Evolutionary conservation across 305 asterid species (phyloP).

Genomic region (Salvia sclarea): DNA sequence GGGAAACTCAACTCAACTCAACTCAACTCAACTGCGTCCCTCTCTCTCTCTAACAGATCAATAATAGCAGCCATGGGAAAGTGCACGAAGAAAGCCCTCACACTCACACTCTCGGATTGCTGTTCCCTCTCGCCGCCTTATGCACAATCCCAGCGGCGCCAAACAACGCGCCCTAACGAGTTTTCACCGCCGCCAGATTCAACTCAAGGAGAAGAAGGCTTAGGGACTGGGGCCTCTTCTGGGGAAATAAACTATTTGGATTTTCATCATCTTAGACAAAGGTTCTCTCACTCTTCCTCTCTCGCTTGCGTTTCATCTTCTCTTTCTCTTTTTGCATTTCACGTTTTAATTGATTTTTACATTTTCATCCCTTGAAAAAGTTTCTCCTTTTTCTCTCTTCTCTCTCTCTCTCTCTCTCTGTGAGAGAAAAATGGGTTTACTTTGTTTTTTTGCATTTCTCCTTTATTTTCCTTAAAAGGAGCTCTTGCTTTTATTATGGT

Average conservation of each 20-base stretch:
- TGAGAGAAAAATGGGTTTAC: neutral
- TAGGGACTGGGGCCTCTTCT: conserved; percentile 48
- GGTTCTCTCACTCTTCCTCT: conserved; percentile 42
- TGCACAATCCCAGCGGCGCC: no score
- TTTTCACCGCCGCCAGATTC: conserved; percentile 15
- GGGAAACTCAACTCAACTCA: no score
- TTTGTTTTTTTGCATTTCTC: conserved; percentile 2
- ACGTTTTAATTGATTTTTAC: neutral
- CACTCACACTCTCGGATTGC: no score
- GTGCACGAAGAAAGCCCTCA: conserved; percentile 59
- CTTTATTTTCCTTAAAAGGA: neutral
- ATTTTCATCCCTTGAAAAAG: neutral
- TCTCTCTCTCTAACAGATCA: conserved; percentile 12
- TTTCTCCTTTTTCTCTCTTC: neutral
- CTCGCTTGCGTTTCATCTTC: neutral
- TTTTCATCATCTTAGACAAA: conserved; percentile 43
- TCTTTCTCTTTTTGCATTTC: neutral
- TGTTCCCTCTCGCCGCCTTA: no score
- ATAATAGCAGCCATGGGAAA: conserved; percentile 47
- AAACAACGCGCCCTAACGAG: no score
- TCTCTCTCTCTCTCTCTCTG: no score
- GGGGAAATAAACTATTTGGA: conserved; percentile 59
- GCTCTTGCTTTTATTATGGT: no score
- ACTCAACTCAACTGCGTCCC: neutral
- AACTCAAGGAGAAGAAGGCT: conserved; percentile 32